Evolutionary conservation across 2,329 filamentous ascomycete species (phyloP), one percentile per base, ranked within the genome.

Genomic region (Triangularia setosa): DNA sequence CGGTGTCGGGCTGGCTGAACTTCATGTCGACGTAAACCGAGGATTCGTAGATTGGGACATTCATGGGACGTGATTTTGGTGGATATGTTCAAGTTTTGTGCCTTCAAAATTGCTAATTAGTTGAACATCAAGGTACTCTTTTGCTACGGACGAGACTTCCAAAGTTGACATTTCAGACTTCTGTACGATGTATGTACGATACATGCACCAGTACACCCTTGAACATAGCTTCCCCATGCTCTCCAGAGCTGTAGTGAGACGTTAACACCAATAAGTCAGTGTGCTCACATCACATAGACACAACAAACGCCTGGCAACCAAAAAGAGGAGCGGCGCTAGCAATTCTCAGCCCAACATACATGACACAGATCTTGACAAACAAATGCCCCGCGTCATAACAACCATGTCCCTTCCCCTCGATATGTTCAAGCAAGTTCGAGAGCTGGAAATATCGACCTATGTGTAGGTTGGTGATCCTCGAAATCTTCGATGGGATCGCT

Each of bases 401-500:
- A 21, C 40, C 5, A 48, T 9, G 9, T 8, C 40, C 40, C 7
- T 21, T 21, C 18, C 11, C 18, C n/a, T 48, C 8, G n/a, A 21
- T 48, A 48, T 48, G 7, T n/a, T 66, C 61, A 71, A 27, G 67
- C 64, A 30, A 69, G 68, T 40, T 75, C 72, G 6, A 74, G 68
- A 18, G 67, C 24, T 12, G 68, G 68, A 61, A 75, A 75, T 1
- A 73, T 52, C 1, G 72, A 70, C 8, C 65, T 62, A n/a, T 63
- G 57, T 3, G 61, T 9, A n/a, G 25, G 25, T 23, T 60, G 33
- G 18, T 64, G 64, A 3, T 71, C 69, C 30, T 73, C 70, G 55
- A 73, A 69, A 7, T 75, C 74, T 61, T 75, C 74, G 40, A 75
- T 75, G 0, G 74, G 74, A 63, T 75, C 74, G 23, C 67, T 69